phyloP scores from a whole-genome alignment of 2,329 filamentous ascomycete species.

The Cercospora janseana region DNA sequence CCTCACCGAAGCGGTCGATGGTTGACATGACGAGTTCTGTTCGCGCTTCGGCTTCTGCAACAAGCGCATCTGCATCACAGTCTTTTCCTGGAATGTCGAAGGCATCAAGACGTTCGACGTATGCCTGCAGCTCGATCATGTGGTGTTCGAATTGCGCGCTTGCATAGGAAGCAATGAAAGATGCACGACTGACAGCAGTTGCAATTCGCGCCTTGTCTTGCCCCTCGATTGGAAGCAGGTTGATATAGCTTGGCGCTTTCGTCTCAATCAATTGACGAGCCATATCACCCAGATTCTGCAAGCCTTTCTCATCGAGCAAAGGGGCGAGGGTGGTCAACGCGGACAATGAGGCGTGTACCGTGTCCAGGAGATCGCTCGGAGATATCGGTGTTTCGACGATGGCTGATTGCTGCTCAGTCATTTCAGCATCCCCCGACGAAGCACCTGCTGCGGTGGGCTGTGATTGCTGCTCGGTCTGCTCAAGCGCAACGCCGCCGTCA shows the following conservation, averaged over 20 bases:
- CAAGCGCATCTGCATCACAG: conserved; percentile 56
- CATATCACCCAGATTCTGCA: conserved; percentile 55
- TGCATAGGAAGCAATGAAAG: conserved; percentile 56
- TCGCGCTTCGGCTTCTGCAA: conserved; percentile 33
- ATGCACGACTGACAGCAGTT: conserved; percentile 54
- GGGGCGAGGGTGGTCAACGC: conserved; percentile 49
- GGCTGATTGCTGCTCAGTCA: conserved; percentile 60
- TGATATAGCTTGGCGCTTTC: conserved; percentile 55
- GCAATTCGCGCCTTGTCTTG: conserved; percentile 38
- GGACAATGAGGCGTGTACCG: conserved; percentile 60
- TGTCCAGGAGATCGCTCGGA: conserved; percentile 64
- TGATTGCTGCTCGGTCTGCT: conserved; percentile 19
- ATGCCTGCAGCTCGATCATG: conserved; percentile 52
- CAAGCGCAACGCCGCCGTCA: conserved; percentile 32
- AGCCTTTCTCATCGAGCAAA: conserved; percentile 50
- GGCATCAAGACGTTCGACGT: conserved; percentile 45
- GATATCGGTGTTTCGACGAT: conserved; percentile 66
- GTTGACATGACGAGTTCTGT: conserved; percentile 33
- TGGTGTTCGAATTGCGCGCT: conserved; percentile 57
- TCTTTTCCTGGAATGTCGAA: conserved; percentile 43
- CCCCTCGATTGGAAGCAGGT: conserved; percentile 35
- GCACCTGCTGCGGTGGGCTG: conserved; percentile 13
- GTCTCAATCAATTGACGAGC: conserved; percentile 56
- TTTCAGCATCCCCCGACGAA: conserved; percentile 30
- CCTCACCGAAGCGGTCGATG: conserved; percentile 29